phyloP scores from a whole-genome alignment of 164 flowering plant genomes.

The Vitis amurensis region DNA sequence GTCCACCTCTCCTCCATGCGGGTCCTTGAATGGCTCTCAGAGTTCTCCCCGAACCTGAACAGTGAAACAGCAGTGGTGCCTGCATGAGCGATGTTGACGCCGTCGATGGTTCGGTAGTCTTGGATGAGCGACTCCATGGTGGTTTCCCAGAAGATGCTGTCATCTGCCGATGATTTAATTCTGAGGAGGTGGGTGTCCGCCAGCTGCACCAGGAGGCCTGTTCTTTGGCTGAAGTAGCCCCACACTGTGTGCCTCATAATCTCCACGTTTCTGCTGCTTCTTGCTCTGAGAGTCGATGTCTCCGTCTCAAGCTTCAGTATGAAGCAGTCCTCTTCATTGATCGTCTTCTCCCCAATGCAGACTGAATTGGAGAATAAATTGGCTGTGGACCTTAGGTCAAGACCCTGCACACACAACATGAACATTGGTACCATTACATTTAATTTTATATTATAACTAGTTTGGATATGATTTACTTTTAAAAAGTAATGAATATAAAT shows the following conservation, averaged over 20 bases:
- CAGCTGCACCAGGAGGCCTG: conserved; percentile 70
- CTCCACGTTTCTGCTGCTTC: conserved; percentile 77
- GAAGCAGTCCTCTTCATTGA: conserved; percentile 82
- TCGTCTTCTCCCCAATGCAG: conserved; percentile 75
- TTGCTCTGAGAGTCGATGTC: conserved; percentile 45
- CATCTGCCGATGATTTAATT: conserved; percentile 47
- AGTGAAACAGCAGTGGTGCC: conserved; percentile 68
- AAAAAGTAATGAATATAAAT: no score
- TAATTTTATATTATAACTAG: no score
- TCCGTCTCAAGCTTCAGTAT: conserved; percentile 76
- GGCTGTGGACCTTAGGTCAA: conserved; percentile 85
- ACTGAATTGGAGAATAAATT: conserved; percentile 64
- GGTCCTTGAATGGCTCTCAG: conserved; percentile 63
- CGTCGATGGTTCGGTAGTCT: conserved; percentile 75
- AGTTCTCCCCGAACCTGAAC: conserved; percentile 66
- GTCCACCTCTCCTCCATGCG: conserved; percentile 88
- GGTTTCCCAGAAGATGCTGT: conserved; percentile 81
- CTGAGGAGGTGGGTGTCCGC: conserved; percentile 81
- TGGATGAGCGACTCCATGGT: conserved; percentile 72
- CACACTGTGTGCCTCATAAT: conserved; percentile 80
- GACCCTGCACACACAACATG: conserved; percentile 54
- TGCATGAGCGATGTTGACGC: conserved; percentile 74
- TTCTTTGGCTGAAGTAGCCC: conserved; percentile 94
- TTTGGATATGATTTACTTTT: no score
- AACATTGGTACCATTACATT: no score